Evolutionary conservation across 2,329 filamentous ascomycete genomes (phyloP), one percentile per base, ranked within the genome.

Genomic region (Leptosphaerulina australis): DNA sequence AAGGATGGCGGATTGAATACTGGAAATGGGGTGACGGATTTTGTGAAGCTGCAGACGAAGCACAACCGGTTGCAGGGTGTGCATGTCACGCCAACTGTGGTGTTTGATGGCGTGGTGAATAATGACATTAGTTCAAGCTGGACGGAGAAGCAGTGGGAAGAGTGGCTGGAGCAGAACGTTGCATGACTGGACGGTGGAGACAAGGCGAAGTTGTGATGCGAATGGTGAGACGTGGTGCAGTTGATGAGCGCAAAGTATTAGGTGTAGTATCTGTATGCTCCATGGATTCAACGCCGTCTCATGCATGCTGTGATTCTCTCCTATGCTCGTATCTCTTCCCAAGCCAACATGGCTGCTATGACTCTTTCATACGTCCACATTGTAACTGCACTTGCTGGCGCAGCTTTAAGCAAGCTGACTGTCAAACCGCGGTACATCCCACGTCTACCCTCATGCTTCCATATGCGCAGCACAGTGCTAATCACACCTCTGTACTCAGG

Each of bases 301-400:
- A 22, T 43, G 36, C 36, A 28, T 28, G 12, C 6, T 11, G 29
- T 1, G 20, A n/a, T 11, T 2, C 3, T 28, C n/a, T 28, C 18
- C 10, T 18, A 56, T 29, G 44, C 30, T 46, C 36, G 35, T 38
- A 45, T 44, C 28, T 64, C 54, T 2, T 71, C 68, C 38, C 65
- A 60, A 4, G 58, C 57, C 28, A 76, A 73, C 55, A 93, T 76
- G 17, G 84, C 59, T 40, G 78, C 81, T 75, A 97, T 76, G 14
- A 83, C 83, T 66, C 87, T 79, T 76, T 96, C 92, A 73, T 96
- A 97, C 2, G 90, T 95, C 91, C 91, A 97, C 80, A 97, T 90
- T 0, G 92, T 97, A 24, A 96, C 84, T 5, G 92, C 91, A 71
- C 90, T 94, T 21, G 90, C 86, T n/a, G 94, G 94, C 17, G 93